Conservation (phyloP, 192 early-diverging fungal species). For the Podochytrium sp. region DNA sequence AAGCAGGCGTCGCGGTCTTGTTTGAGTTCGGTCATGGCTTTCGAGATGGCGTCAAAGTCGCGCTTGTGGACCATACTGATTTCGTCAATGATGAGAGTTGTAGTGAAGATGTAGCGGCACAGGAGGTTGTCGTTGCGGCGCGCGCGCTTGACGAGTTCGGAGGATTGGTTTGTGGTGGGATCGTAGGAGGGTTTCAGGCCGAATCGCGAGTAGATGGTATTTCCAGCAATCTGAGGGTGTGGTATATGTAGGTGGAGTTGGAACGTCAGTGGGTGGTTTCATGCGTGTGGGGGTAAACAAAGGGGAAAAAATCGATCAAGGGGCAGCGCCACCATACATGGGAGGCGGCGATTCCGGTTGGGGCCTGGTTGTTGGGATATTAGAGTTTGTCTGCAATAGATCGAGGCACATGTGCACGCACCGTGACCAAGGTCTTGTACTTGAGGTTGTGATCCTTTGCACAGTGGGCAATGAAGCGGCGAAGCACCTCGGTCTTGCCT, state of each 20-base stretch:
- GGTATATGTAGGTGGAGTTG: not conserved
- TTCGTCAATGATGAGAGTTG: conserved; percentile 52
- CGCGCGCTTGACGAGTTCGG: conserved; percentile 12
- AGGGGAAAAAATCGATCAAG: no score
- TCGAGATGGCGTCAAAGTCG: conserved; percentile 27
- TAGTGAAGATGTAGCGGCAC: conserved; percentile 28
- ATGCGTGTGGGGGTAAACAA: conserved; percentile 8
- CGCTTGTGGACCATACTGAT: conserved; percentile 49
- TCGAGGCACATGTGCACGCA: conserved; percentile 26
- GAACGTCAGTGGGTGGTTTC: not conserved
- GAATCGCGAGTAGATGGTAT: conserved; percentile 46
- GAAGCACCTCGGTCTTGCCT: conserved; percentile 49
- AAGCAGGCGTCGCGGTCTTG: not conserved
- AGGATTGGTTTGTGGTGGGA: not conserved
- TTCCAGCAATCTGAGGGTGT: conserved; percentile 38
- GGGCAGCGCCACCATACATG: conserved; percentile 29
- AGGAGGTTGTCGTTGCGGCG: not conserved
- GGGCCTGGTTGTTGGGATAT: conserved; percentile 36
- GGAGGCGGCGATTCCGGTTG: conserved; percentile 53
- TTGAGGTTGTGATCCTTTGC: not conserved
- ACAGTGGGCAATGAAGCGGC: conserved; percentile 32
- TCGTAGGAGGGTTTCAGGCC: conserved; percentile 1
- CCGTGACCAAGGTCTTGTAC: conserved; percentile 40
- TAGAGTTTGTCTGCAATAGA: not conserved
- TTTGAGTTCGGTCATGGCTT: conserved; percentile 19